These are phyloP conservation scores for Vishniacozyma victoriae DNA, from an alignment of 768 basidiomycete species.

Conservation along the genomic window DNA sequence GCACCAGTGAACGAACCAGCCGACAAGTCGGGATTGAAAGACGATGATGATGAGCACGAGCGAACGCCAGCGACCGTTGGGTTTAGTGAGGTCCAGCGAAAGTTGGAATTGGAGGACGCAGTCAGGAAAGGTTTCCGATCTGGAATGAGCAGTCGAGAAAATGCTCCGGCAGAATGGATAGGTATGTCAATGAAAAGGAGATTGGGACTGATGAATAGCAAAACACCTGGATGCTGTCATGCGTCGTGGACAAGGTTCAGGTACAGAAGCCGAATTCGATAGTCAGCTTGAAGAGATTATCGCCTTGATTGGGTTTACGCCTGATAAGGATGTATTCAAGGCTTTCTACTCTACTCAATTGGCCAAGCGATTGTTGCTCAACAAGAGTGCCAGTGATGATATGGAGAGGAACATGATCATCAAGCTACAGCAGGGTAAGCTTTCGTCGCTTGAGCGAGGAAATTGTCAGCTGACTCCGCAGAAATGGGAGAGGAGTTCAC, in stretches of 20 bases:
- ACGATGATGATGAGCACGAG: constrained; percentile 3
- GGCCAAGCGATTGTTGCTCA: constrained; percentile 82
- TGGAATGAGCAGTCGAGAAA: constrained; percentile 43
- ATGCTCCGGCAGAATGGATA: constrained; percentile 46
- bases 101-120: constrained; percentile 37
- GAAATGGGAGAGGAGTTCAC: constrained; percentile 95
- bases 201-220: constrained; percentile 49
- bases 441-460: neutral
- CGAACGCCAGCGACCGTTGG: constrained; percentile 14
- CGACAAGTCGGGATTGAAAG: neutral
- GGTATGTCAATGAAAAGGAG: constrained; percentile 23
- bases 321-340: constrained; percentile 96
- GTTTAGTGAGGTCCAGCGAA: constrained; percentile 13
- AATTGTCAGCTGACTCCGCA: constrained; percentile 48
- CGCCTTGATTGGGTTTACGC: constrained; percentile 84
- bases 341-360: constrained; percentile 94
- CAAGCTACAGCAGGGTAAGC: constrained; percentile 73
- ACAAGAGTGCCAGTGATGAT: constrained; percentile 90
- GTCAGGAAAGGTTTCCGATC: constrained; percentile 37
- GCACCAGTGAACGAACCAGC: constrained; percentile 5
- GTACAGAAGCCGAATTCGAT: constrained; percentile 81
- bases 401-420: constrained; percentile 74
- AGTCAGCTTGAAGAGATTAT: constrained; percentile 87
- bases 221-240: constrained; percentile 81
- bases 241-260: constrained; percentile 73